These are phyloP conservation scores for Raffaelea albimanens DNA, from an alignment of 2,329 filamentous ascomycete species.

Conservation along the genomic window DNA sequence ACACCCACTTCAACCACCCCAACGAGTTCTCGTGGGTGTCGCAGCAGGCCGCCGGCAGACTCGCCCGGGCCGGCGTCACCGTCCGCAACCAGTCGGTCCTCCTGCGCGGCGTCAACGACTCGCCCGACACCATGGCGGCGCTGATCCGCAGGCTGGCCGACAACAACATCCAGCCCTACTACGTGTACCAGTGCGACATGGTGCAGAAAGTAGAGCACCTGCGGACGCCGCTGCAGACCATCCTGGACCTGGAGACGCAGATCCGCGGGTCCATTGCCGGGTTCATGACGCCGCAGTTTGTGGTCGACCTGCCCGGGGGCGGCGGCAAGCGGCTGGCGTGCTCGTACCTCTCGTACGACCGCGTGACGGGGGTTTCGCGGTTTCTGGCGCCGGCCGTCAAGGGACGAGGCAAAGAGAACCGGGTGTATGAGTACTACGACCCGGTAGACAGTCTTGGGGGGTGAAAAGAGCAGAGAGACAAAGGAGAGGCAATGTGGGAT, in stretches of 20 bases:
- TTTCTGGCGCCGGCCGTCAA: slow-evolving; percentile 47
- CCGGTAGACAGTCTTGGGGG: too few relatives aligned
- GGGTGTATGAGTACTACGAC: too few relatives aligned
- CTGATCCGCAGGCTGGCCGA: slow-evolving; percentile 45
- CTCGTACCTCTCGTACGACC: slow-evolving; percentile 43
- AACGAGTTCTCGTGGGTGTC: slow-evolving; percentile 54
- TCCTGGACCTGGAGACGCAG: slow-evolving; percentile 46
- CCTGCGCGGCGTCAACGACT: slow-evolving; percentile 49
- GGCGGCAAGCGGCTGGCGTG: slow-evolving; percentile 53
- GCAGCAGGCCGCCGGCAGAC: slow-evolving; percentile 35
- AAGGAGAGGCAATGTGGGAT: too few relatives aligned
- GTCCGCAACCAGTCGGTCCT: slow-evolving; percentile 54
- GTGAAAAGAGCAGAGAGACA: too few relatives aligned
- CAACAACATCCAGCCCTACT: slow-evolving; percentile 53
- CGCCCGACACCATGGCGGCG: slow-evolving; percentile 38
- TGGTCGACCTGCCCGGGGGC: slow-evolving; percentile 54
- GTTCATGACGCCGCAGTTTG: slow-evolving; percentile 53
- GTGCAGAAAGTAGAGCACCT: slow-evolving; percentile 51
- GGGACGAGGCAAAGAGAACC: too few relatives aligned
- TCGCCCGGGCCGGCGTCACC: slow-evolving; percentile 41
- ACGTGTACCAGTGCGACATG: slow-evolving; percentile 58
- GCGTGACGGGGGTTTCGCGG: slow-evolving; percentile 39
- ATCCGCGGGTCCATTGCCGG: slow-evolving; percentile 53
- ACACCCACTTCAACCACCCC: slow-evolving; percentile 58
- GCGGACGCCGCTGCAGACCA: slow-evolving; percentile 49